Evolutionary conservation across 352 stramenopile genomes (phyloP), one percentile per base, ranked within the genome.

Genomic region (Phytophthora cajani): DNA sequence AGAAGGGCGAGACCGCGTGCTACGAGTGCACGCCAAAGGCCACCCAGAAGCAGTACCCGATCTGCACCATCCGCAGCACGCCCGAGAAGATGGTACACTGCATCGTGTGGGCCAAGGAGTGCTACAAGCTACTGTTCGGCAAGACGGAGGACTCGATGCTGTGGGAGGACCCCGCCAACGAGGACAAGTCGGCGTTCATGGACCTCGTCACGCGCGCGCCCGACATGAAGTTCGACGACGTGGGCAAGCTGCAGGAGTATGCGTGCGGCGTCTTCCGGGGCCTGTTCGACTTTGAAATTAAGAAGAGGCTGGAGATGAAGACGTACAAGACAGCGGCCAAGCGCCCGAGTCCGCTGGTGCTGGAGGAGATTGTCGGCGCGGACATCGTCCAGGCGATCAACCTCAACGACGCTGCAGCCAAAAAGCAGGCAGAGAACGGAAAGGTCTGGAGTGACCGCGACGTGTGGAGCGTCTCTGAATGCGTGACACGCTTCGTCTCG

Each of bases 51-150:
- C 95, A 99, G 27, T 99, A 99, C 80, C 98, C 98, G 21, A 99
- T 99, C 75, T 99, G 98, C 80, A 99, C 98, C 46, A 99, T 99
- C 78, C 93, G 98, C 72, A 97, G 89, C 50, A 99, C 98, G 16
- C 98, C 98, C 0, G 96, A 98, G 76, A 99, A 99, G 85, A 98
- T 99, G 64, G 98, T 99, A 30, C 98, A 99, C 82, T 99, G 97
- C 78, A 99, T 99, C 69, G 98, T 99, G 30, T 99, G 98, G 98
- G 97, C 96, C 42, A 96, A 96, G 57, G 89, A 96, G 71, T 96
- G 86, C 72, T 96, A 94, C 76, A 96, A 96, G 72, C 74, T 96
- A 51, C 71, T 96, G 2, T 96, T 96, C 54, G 89, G 88, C 30
- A 94, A 95, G 60, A 85, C 67, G 19, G 79, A 84, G 25, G 89